phyloP scores from a whole-genome alignment of 2,329 filamentous ascomycete species.

The Helotiales sp. region DNA sequence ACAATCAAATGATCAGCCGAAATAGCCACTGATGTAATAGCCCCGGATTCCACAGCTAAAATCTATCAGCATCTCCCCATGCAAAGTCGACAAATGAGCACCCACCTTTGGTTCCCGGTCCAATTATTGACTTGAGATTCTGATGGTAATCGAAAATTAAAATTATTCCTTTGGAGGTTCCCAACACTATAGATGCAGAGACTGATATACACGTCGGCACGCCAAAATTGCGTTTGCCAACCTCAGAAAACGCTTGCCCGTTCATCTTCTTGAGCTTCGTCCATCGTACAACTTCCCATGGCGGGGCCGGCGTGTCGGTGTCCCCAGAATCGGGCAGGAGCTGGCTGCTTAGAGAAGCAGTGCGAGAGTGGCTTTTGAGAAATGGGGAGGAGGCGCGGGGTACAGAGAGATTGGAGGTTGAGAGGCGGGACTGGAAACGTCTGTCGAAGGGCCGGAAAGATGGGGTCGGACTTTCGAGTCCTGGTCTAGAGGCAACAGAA shows the following conservation, averaged over 20 bases:
- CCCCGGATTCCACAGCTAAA: conserved; percentile 84
- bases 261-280: conserved; percentile 90
- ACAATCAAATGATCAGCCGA: conserved; percentile 94
- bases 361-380: conserved; percentile 76
- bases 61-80: conserved; percentile 41
- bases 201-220: conserved; percentile 87
- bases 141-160: conserved; percentile 98
- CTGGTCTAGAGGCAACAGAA: conserved; percentile 68
- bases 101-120: conserved; percentile 86
- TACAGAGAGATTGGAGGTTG: conserved; percentile 59
- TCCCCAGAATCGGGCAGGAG: conserved; percentile 66
- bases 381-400: conserved; percentile 75
- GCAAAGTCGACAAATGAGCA: conserved; percentile 10
- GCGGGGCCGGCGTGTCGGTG: conserved; percentile 73
- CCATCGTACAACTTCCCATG: conserved; percentile 98
- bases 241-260: conserved; percentile 88
- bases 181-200: conserved; percentile 85
- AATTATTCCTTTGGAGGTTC: conserved; percentile 92
- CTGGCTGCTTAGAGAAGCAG: conserved; percentile 78
- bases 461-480: conserved; percentile 72
- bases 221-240: conserved; percentile 90
- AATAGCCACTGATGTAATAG: conserved; percentile 84
- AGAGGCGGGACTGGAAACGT: conserved; percentile 87
- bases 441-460: conserved; percentile 93
- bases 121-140: conserved; percentile 90